Evolutionary conservation across 225 moss, liverwort and hornwort genomes (phyloP).

Genomic region (Straminergon stramineum): DNA sequence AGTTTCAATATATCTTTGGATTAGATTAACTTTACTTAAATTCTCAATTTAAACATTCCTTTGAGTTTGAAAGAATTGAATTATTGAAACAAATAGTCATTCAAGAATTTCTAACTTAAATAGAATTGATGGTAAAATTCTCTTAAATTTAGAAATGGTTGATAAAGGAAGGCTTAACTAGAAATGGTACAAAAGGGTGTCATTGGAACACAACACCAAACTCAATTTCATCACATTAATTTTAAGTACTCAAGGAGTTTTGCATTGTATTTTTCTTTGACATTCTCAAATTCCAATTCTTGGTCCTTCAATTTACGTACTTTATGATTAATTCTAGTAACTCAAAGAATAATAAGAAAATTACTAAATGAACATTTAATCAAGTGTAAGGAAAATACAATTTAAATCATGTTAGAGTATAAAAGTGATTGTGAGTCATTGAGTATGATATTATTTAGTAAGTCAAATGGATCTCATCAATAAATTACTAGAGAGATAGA

Average conservation of each 20-base stretch:
- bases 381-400: background rate
- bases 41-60: rapidly evolving
- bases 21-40: background rate
- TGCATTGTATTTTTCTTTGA: background rate
- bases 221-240: rapidly evolving
- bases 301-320: background rate
- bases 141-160: background rate
- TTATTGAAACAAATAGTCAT: background rate
- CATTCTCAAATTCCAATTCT: background rate
- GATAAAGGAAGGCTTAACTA: rapidly evolving
- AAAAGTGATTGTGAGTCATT: background rate
- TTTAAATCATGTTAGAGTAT: background rate
- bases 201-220: background rate
- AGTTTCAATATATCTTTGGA: background rate
- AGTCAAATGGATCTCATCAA: rapidly evolving
- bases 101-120: background rate
- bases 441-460: background rate
- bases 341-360: background rate
- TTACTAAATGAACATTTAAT: background rate
- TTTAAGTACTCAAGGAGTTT: background rate
- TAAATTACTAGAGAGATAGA: background rate
- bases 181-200: background rate
- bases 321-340: background rate
- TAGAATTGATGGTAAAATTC: background rate
- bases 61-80: background rate